These are phyloP conservation scores for Acmispon strigosus DNA, from an alignment of 306 rosid species.

Conservation along the genomic window DNA sequence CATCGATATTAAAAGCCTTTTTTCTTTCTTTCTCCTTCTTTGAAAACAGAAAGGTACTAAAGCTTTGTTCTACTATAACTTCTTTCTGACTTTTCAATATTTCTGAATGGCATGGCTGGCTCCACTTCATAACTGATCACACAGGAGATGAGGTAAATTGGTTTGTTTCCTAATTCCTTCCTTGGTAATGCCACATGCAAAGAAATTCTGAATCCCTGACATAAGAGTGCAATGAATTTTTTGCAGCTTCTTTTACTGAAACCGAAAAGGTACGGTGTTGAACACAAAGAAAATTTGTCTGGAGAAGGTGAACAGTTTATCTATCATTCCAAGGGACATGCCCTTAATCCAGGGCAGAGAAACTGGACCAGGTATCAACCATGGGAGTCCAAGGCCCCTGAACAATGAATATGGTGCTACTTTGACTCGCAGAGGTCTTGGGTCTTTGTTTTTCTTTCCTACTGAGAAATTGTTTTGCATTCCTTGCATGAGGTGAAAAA, in stretches of 20 bases:
- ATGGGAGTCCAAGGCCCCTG: slow-evolving; percentile 67
- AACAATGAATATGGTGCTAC: slow-evolving; percentile 11
- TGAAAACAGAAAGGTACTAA: too few relatives aligned
- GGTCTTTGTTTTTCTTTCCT: neutral
- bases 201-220: neutral
- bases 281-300: slow-evolving; percentile 79
- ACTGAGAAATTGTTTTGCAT: slow-evolving; percentile 14
- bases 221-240: neutral
- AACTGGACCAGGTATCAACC: slow-evolving; percentile 93
- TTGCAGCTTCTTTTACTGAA: slow-evolving; percentile 85
- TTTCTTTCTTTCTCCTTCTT: too few relatives aligned
- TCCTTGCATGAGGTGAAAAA: slow-evolving; percentile 8
- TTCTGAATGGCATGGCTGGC: slow-evolving; percentile 94
- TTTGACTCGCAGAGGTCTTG: slow-evolving; percentile 5
- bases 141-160: slow-evolving; percentile 88
- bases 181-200: neutral
- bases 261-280: slow-evolving; percentile 78
- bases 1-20: too few relatives aligned
- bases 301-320: slow-evolving; percentile 87
- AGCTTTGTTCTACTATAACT: too few relatives aligned
- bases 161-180: neutral
- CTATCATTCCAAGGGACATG: slow-evolving; percentile 95
- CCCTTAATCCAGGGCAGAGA: slow-evolving; percentile 90
- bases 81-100: too few relatives aligned
- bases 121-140: slow-evolving; percentile 83